A percentile compares a stretch with the other conserved stretches of the same genome.
These are phyloP conservation scores for Phytophthora citricola DNA, from an alignment of 352 stramenopile species.

Conservation along the genomic window DNA sequence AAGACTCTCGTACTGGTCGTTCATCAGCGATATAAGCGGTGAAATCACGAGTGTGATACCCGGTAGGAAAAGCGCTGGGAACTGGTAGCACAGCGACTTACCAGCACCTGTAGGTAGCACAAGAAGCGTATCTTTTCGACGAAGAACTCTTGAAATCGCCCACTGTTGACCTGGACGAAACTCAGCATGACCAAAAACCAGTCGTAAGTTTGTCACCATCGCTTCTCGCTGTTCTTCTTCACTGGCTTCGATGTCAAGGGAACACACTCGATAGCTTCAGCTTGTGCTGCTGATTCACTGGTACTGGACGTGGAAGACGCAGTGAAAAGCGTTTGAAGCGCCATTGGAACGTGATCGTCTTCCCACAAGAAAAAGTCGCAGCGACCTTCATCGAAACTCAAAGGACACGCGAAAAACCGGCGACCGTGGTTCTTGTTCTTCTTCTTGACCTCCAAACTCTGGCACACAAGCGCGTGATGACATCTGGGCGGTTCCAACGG, in stretches of 20 bases:
- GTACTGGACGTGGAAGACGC: conserved; percentile 13
- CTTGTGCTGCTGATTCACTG: conserved; percentile 29
- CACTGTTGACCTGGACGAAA: conserved; percentile 87
- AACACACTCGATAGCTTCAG: conserved; percentile 47
- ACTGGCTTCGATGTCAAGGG: conserved; percentile 59
- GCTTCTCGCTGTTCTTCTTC: conserved; percentile 53
- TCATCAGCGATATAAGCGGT: conserved; percentile 94
- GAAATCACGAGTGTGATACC: conserved; percentile 94
- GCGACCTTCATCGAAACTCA: conserved; percentile 77
- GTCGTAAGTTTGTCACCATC: conserved; percentile 71
- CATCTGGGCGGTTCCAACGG: conserved; percentile 56
- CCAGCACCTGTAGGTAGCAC: conserved; percentile 98
- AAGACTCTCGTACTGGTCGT: conserved; percentile 91
- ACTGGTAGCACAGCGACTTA: conserved; percentile 99
- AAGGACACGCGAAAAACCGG: conserved; percentile 74
- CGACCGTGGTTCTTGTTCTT: conserved; percentile 85
- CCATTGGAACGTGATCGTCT: conserved; percentile 76
- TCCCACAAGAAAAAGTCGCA: conserved; percentile 89
- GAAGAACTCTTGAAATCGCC: conserved; percentile 81
- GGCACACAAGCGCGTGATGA: conserved; percentile 66
- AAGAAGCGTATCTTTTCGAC: conserved; percentile 80
- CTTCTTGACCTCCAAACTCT: conserved; percentile 82
- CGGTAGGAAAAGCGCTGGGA: conserved; percentile 85
- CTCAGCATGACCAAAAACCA: conserved; percentile 86
- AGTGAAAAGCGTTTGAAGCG: conserved; percentile 61